Conservation (phyloP, 139 green algal genomes). For the Pycnococcus provasolii region DNA sequence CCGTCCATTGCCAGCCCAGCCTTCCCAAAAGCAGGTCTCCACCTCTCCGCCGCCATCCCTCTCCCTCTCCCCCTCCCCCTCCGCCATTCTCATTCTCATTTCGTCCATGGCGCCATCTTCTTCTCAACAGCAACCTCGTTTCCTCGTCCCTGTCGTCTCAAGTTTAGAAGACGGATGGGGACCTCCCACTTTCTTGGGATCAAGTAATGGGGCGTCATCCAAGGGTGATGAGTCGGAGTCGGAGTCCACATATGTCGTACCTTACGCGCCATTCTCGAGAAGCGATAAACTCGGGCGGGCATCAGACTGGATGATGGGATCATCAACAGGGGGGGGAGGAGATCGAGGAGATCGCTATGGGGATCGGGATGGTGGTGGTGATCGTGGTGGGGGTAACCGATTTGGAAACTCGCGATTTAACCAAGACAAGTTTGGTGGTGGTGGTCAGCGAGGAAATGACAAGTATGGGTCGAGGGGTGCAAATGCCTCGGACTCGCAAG, state of each 20-base stretch:
- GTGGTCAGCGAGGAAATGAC: neutral
- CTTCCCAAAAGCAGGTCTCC: too few relatives aligned
- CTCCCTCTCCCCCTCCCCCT: too few relatives aligned
- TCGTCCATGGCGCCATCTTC: too few relatives aligned
- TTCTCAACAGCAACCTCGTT: too few relatives aligned
- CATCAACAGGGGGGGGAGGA: slow-evolving; percentile 9
- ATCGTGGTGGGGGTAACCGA: neutral
- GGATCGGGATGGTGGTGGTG: neutral
- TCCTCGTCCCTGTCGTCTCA: too few relatives aligned
- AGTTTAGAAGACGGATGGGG: slow-evolving; percentile 7
- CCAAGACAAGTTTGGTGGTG: slow-evolving; percentile 8
- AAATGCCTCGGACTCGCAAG: slow-evolving; percentile 7
- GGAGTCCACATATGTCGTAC: slow-evolving; percentile 63
- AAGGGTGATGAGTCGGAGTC: neutral
- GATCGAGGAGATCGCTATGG: slow-evolving; percentile 22
- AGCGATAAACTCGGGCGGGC: slow-evolving; percentile 74
- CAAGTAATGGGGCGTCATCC: too few relatives aligned
- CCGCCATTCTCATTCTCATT: too few relatives aligned
- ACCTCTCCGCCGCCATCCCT: too few relatives aligned
- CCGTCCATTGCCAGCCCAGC: too few relatives aligned
- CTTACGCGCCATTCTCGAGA: slow-evolving; percentile 89
- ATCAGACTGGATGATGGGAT: slow-evolving; percentile 46
- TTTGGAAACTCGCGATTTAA: neutral
- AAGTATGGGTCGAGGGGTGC: slow-evolving; percentile 12
- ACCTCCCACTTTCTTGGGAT: neutral